A percentile compares a stretch with the other conserved stretches of the same genome.
Evolutionary conservation across 1,284 basidiomycete species (phyloP).

Genomic region (Trametes pubescens): DNA sequence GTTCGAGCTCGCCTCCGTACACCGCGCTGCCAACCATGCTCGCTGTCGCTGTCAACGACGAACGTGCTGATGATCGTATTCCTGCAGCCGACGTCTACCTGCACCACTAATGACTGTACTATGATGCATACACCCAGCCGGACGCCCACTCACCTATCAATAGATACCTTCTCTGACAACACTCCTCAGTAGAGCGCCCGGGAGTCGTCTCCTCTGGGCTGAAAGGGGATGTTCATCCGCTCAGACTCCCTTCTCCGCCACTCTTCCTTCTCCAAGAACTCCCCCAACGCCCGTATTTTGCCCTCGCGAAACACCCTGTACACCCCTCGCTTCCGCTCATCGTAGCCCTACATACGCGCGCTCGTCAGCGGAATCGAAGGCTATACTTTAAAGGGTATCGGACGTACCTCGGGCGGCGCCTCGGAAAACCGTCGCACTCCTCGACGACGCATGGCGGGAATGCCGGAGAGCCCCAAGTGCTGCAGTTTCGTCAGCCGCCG

Average conservation of each 20-base stretch:
- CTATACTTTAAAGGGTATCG: not conserved
- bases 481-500: constrained; percentile 70
- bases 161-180: not conserved
- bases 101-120: not conserved
- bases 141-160: not conserved
- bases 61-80: not conserved
- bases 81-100: constrained; percentile 1
- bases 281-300: constrained; percentile 71
- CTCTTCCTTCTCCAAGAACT: constrained; percentile 72
- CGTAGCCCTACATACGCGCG: constrained; percentile 31
- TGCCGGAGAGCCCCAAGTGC: constrained; percentile 85
- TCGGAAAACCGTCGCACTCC: constrained; percentile 88
- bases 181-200: constrained; percentile 50
- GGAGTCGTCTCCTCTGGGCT: constrained; percentile 66
- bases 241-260: constrained; percentile 63
- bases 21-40: not conserved
- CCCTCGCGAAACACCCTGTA: constrained; percentile 88
- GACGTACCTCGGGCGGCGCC: constrained; percentile 67
- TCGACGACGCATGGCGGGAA: constrained; percentile 76
- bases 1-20: not conserved
- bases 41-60: not conserved
- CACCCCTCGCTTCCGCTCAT: constrained; percentile 53
- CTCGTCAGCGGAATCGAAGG: constrained; percentile 17
- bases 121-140: not conserved
- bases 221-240: constrained; percentile 62